Evolutionary conservation across 2,329 filamentous ascomycete species (phyloP), one percentile per base, ranked within the genome.

Genomic region (Aspergillus versicolor): DNA sequence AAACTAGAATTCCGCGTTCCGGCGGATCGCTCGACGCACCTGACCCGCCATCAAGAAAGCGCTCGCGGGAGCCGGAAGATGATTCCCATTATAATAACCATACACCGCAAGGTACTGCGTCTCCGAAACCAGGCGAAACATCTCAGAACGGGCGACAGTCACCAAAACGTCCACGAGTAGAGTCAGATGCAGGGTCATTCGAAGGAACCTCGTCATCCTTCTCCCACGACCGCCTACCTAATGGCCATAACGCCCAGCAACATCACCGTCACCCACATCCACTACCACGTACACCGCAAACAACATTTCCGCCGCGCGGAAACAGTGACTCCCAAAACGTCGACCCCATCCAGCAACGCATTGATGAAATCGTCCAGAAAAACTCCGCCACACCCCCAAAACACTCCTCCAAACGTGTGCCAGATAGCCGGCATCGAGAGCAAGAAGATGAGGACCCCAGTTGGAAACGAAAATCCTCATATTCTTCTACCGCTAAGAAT

Each of bases 31-130:
- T 65, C 3, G 62, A 63, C 27, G 51, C 63, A 40, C 59, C 57
- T 44, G 55, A 63, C 34, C 48, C 61, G n/a, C 54, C 56, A 44
- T 73, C 73, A 15, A 69, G 69, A 21, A 77, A 77, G 61, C 73
- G 75, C 46, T 76, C 74, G 7, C 68, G 74, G 55, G 75, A 77
- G 43, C 68, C 69, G 4, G 71, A 73, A 21, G 65, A 67, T 30
- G 46, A 52, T 41, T 11, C 42, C 11, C 55, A 49, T 50, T 45
- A 49, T 21, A 42, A 52, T 56, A 50, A 37, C 46, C 45, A 49
- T 19, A 38, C 52, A 58, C 43, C 63, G 57, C 42, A 44, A 58
- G 32, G 24, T 13, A 17, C 45, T 37, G 51, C 61, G 61, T 50
- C 56, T 21, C 45, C 43, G 12, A 24, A 54, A 58, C 32, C 60